Evolutionary conservation across 257 asterid species (phyloP), one percentile per base, ranked within the genome.

Genomic region (Scutellaria barbata): DNA sequence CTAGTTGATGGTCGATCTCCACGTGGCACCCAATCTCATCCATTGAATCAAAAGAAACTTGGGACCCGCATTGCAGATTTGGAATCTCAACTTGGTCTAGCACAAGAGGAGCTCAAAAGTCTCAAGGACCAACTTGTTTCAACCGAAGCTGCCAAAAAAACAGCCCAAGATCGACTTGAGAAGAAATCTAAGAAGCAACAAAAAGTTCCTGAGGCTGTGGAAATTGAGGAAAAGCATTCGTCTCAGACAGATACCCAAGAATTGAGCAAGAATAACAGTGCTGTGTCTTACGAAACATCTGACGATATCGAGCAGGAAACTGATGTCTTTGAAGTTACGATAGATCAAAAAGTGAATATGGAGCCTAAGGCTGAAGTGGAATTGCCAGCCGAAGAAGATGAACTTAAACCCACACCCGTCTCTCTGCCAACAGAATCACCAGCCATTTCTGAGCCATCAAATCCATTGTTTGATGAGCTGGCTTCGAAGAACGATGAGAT

Each of bases 21-120:
- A 14, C 78, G 90, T 9, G 80, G 86, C 5, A 8, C 89, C 4
- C 94, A 84, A 45, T 74, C 93, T 20, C 83, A 88, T 16, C 84
- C 93, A 0, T 37, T 69, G 72, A 83, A 80, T 70, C 91, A 82
- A 13, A 94, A 83, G 90, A 94, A 89, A 78, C 95, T 94, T 5
- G 96, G 98, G 7, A 84, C 96, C 1, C 85, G 97, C 56, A 95
- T 95, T 75, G 95, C 97, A 1, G 95, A 88, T 79, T 81, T 95
- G 88, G 99, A 94, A 64, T 89, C 96, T 45, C 99, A 89, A 74
- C 98, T 94, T 47, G 96, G 96, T 73, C 92, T 87, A 68, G 99
- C 98, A 1, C 99, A 88, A 74, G 86, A 76, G 54, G 99, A 94
- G 85, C 91, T 94, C 76, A 89, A 81, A 72, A 72, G 82, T 80